Percentiles rank a stretch among this genome's conserved stretches.
These are phyloP conservation scores for Phytophthora citrophthora DNA, from an alignment of 352 stramenopile genomes.

Conservation along the genomic window DNA sequence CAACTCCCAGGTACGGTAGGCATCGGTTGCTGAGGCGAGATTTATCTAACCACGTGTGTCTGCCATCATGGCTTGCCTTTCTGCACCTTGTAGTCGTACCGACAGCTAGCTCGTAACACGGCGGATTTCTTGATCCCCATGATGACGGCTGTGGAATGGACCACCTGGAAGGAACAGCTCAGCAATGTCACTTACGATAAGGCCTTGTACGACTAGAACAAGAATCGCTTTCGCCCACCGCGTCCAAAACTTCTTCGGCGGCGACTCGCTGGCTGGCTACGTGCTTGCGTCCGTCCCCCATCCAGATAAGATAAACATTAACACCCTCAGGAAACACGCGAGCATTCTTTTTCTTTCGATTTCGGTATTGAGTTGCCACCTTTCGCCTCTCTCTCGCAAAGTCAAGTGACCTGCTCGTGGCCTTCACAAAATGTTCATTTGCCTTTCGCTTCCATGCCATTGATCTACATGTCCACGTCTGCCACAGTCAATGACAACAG, in stretches of 20 bases:
- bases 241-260: slow-evolving; percentile 5
- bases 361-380: slow-evolving; percentile 32
- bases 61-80: slow-evolving; percentile 10
- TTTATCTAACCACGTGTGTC: neutral
- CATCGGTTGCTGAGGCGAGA: neutral
- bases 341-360: slow-evolving; percentile 52
- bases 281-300: slow-evolving; percentile 25
- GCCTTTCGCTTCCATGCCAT: slow-evolving; percentile 31
- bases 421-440: slow-evolving; percentile 31
- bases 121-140: slow-evolving; percentile 81
- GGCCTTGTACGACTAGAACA: slow-evolving; percentile 73
- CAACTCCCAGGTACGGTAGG: slow-evolving; percentile 71
- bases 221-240: slow-evolving; percentile 5
- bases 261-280: slow-evolving; percentile 11
- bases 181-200: slow-evolving; percentile 79
- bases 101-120: slow-evolving; percentile 76
- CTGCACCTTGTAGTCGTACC: slow-evolving; percentile 61
- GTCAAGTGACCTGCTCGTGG: slow-evolving; percentile 25
- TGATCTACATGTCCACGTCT: slow-evolving; percentile 34
- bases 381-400: slow-evolving; percentile 29
- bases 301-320: slow-evolving; percentile 43
- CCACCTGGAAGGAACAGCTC: slow-evolving; percentile 85
- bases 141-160: slow-evolving; percentile 85
- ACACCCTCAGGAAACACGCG: slow-evolving; percentile 45
- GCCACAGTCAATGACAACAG: slow-evolving; percentile 26